Percentiles rank a stretch among this genome's conserved stretches.
Conservation (phyloP, 1,284 basidiomycete genomes). For the Leccinum proximum region DNA sequence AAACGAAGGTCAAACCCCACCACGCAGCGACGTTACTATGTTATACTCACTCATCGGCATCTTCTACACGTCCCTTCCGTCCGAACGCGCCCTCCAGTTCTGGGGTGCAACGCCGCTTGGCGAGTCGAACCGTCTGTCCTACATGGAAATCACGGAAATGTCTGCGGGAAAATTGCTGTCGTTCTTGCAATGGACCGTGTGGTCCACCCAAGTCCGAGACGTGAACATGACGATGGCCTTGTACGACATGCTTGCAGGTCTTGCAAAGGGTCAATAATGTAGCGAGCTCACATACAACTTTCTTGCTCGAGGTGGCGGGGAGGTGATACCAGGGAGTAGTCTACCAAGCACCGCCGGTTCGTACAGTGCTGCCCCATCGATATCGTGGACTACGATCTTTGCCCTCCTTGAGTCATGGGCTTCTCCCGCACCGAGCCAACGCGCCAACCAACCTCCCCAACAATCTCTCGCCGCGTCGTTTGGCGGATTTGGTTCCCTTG, state of each 20-base stretch:
- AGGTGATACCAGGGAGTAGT: conserved; percentile 56
- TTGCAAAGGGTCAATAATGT: conserved; percentile 81
- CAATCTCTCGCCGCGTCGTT: conserved; percentile 25
- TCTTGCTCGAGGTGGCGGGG: conserved; percentile 63
- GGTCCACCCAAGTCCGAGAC: conserved; percentile 77
- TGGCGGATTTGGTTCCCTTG: conserved; percentile 31
- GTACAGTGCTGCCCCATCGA: conserved; percentile 32
- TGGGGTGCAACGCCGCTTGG: conserved; percentile 69
- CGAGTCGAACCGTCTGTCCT: conserved; percentile 39
- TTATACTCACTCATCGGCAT: conserved; percentile 83
- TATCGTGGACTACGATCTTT: conserved; percentile 54
- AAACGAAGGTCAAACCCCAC: conserved; percentile 34
- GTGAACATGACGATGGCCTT: conserved; percentile 73
- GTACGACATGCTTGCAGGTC: conserved; percentile 87
- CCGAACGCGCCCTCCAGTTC: conserved; percentile 78
- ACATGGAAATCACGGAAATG: conserved; percentile 55
- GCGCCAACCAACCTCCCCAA: conserved; percentile 25
- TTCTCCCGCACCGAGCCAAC: conserved; percentile 27
- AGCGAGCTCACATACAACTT: conserved; percentile 87
- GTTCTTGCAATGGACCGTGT: conserved; percentile 87
- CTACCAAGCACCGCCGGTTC: conserved; percentile 29
- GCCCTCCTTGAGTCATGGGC: conserved; percentile 51
- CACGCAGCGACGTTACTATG: conserved; percentile 82
- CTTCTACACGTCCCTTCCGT: conserved; percentile 71
- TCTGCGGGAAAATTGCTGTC: conserved; percentile 66